Conservation (phyloP, 768 basidiomycete species). For the Podaxis sp. region DNA sequence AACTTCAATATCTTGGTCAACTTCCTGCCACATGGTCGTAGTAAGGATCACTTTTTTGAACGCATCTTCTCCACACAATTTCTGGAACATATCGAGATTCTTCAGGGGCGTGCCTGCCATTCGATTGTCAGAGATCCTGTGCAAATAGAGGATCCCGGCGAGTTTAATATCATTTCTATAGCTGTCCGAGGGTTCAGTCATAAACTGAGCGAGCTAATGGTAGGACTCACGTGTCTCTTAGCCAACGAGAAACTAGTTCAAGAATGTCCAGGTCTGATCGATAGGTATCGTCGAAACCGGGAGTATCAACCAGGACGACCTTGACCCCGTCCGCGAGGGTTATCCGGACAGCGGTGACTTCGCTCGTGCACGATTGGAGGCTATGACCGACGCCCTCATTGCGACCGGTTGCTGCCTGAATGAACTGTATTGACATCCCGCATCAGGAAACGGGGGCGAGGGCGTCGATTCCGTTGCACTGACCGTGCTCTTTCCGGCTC, state of each 20-base stretch:
- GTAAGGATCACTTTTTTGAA: neutral
- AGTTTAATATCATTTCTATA: neutral
- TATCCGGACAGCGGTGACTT: slow-evolving; percentile 17
- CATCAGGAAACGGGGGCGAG: neutral
- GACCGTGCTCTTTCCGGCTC: slow-evolving; percentile 31
- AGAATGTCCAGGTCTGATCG: slow-evolving; percentile 22
- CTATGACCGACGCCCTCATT: slow-evolving; percentile 20
- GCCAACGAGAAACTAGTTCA: slow-evolving; percentile 23
- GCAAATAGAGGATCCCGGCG: slow-evolving; percentile 5
- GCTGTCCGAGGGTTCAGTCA: neutral
- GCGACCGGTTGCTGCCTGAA: slow-evolving; percentile 19
- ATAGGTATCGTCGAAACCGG: slow-evolving; percentile 25
- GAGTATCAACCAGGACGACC: slow-evolving; percentile 26
- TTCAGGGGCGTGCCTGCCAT: neutral
- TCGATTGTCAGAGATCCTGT: slow-evolving; percentile 4
- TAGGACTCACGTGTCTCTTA: slow-evolving; percentile 21
- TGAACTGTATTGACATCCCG: neutral
- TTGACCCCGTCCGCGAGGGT: neutral
- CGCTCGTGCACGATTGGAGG: slow-evolving; percentile 23
- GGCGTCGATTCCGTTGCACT: neutral
- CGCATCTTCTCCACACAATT: slow-evolving; percentile 4
- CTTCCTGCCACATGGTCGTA: slow-evolving; percentile 15
- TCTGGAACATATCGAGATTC: slow-evolving; percentile 7
- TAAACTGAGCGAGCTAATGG: neutral
- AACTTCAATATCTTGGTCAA: neutral